These are phyloP conservation scores for Trichodelitschia bisporula DNA, from an alignment of 495 filamentous ascomycete species.

Conservation along the genomic window DNA sequence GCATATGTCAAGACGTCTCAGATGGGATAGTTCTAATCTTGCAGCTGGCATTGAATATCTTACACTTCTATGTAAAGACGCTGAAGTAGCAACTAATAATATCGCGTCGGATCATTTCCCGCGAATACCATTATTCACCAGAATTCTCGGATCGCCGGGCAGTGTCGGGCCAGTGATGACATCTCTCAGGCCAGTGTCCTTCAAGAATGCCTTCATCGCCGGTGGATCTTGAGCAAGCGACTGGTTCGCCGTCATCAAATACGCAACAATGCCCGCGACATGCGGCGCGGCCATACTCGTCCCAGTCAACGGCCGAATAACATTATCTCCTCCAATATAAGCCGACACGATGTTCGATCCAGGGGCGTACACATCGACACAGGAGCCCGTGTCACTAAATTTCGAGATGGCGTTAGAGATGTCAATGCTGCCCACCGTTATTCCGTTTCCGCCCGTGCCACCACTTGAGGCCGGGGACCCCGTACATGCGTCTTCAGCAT, in stretches of 20 bases:
- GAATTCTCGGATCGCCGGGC: slow-evolving; percentile 6
- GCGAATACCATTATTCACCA: slow-evolving; percentile 18
- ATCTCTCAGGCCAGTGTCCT: slow-evolving; percentile 5
- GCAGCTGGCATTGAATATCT: too few species aligned
- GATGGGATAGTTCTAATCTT: too few species aligned
- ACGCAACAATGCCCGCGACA: slow-evolving; percentile 26
- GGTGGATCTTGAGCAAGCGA: slow-evolving; percentile 14
- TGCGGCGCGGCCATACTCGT: slow-evolving; percentile 23
- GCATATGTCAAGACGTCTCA: too few species aligned
- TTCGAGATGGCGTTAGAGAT: slow-evolving; percentile 10
- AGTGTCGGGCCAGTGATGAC: slow-evolving; percentile 2
- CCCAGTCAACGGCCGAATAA: slow-evolving; percentile 14
- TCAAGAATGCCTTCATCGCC: slow-evolving; percentile 19
- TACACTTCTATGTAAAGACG: too few species aligned
- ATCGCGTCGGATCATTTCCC: too few species aligned
- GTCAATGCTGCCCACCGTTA: slow-evolving; percentile 17
- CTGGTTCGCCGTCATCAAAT: slow-evolving; percentile 15
- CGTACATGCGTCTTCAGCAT: slow-evolving; percentile 65
- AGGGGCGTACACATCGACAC: slow-evolving; percentile 21
- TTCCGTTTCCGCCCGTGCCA: slow-evolving; percentile 12
- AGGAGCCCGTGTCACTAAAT: slow-evolving; percentile 20
- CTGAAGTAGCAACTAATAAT: too few species aligned
- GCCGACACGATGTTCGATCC: slow-evolving; percentile 16
- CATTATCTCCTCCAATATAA: slow-evolving; percentile 13
- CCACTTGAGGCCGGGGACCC: slow-evolving; percentile 14